Conservation (phyloP, 2,329 filamentous ascomycete genomes). For the Botrytis pseudocinerea region DNA sequence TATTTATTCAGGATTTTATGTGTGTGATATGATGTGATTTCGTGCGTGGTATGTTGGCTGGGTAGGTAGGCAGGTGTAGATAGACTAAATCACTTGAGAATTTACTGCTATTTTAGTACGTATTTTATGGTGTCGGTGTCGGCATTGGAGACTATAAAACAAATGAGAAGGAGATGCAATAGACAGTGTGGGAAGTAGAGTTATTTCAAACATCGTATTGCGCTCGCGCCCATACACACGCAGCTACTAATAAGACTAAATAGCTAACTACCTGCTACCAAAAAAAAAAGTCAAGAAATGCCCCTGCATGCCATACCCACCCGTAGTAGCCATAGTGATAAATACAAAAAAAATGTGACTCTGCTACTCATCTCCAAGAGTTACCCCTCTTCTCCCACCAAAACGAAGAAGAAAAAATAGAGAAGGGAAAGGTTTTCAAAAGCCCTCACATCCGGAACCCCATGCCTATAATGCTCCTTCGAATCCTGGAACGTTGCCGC, state of each 20-base stretch:
- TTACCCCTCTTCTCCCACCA: not conserved
- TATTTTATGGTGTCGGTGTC: too few relatives aligned
- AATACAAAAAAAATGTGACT: not conserved
- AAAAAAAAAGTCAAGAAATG: not conserved
- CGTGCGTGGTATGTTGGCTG: too few relatives aligned
- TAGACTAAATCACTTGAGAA: not conserved
- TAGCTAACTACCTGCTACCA: not conserved
- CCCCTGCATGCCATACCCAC: not conserved
- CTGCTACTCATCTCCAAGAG: not conserved
- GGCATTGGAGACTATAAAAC: too few relatives aligned
- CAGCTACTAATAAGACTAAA: not conserved
- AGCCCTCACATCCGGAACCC: not conserved
- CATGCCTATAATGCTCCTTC: constrained; percentile 23
- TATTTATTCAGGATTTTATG: not conserved
- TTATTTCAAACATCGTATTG: not conserved
- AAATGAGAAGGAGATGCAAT: not conserved
- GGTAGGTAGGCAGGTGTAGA: not conserved
- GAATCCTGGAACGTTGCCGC: constrained; percentile 30
- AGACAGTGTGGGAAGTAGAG: not conserved
- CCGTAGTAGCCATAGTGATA: not conserved
- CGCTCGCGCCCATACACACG: not conserved
- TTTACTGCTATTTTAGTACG: too few relatives aligned
- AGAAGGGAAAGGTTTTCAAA: not conserved
- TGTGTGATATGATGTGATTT: too few relatives aligned
- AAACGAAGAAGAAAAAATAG: not conserved